These are phyloP conservation scores for Acrocalymma vagum DNA, from an alignment of 2,329 filamentous ascomycete species.

Conservation along the genomic window DNA sequence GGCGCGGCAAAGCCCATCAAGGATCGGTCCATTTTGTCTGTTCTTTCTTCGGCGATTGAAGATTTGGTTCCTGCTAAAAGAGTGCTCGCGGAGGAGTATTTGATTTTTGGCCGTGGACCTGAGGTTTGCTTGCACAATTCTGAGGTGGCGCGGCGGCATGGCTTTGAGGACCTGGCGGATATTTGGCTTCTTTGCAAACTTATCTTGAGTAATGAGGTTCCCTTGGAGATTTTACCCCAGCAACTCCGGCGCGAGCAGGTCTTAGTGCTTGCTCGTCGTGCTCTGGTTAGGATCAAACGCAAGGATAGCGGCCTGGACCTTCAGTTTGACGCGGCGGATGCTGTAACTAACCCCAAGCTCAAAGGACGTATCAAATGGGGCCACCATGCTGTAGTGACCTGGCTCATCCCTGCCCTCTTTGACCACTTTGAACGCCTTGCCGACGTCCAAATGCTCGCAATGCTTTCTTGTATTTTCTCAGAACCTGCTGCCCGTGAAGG, in stretches of 20 bases:
- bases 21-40: slow-evolving; percentile 74
- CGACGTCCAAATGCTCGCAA: slow-evolving; percentile 73
- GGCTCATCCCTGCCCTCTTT: slow-evolving; percentile 66
- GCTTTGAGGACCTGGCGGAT: slow-evolving; percentile 75
- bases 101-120: slow-evolving; percentile 82
- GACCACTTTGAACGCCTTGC: slow-evolving; percentile 66
- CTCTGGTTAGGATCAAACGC: slow-evolving; percentile 60
- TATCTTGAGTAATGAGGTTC: slow-evolving; percentile 79
- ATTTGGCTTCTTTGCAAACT: slow-evolving; percentile 86
- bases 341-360: slow-evolving; percentile 48
- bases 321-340: slow-evolving; percentile 53
- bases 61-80: slow-evolving; percentile 80
- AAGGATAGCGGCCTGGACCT: slow-evolving; percentile 60
- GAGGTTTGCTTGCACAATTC: slow-evolving; percentile 88
- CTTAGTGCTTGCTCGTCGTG: slow-evolving; percentile 73
- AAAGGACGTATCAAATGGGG: slow-evolving; percentile 63
- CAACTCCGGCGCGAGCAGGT: slow-evolving; percentile 66
- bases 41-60: slow-evolving; percentile 70
- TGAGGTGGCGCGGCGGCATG: slow-evolving; percentile 74
- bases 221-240: slow-evolving; percentile 69
- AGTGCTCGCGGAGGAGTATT: slow-evolving; percentile 79
- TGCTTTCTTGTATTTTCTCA: slow-evolving; percentile 68
- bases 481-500: slow-evolving; percentile 55
- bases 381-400: slow-evolving; percentile 64
- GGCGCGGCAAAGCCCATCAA: slow-evolving; percentile 42